Conservation (phyloP, 2,329 filamentous ascomycete species). For the Paraphoma chrysanthemicola region DNA sequence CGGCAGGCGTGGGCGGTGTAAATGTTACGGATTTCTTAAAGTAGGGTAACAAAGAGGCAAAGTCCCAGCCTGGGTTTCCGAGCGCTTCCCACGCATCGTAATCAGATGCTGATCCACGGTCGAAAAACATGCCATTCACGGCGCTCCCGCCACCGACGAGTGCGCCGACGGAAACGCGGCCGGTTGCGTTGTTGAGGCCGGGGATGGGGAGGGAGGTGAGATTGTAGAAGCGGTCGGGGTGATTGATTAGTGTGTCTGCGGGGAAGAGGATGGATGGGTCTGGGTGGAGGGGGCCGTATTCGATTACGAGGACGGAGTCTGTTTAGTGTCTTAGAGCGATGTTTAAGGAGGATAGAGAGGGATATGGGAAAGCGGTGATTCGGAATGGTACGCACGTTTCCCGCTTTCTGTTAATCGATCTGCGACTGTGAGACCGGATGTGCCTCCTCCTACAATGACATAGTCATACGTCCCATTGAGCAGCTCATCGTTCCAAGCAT, state of each 20-base stretch:
- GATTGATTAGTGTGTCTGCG: conserved; percentile 5
- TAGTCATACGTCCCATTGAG: conserved; percentile 24
- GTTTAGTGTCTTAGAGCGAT: background rate
- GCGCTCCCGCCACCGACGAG: conserved; percentile 40
- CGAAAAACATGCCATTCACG: conserved; percentile 44
- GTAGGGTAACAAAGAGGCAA: conserved; percentile 19
- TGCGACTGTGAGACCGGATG: conserved; percentile 26
- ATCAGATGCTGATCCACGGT: conserved; percentile 34
- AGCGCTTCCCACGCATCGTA: conserved; percentile 62
- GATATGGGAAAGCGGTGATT: background rate
- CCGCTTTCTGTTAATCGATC: conserved; percentile 23
- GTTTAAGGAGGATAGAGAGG: background rate
- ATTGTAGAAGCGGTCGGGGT: conserved; percentile 13
- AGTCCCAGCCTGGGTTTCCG: conserved; percentile 53
- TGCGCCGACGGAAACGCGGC: conserved; percentile 17
- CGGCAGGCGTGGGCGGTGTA: conserved; percentile 46
- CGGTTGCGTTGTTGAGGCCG: conserved; percentile 14
- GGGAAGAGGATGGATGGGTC: conserved; percentile 10
- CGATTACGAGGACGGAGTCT: conserved; percentile 21
- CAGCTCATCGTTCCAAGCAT: background rate
- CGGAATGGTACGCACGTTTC: conserved; percentile 5
- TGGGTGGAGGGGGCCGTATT: conserved; percentile 16
- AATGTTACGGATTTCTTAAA: conserved; percentile 24
- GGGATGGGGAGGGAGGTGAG: conserved; percentile 12
- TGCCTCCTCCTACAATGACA: conserved; percentile 29